Conservation (phyloP, 192 early-diverging fungal genomes). For the Backusella tarrabulga region DNA sequence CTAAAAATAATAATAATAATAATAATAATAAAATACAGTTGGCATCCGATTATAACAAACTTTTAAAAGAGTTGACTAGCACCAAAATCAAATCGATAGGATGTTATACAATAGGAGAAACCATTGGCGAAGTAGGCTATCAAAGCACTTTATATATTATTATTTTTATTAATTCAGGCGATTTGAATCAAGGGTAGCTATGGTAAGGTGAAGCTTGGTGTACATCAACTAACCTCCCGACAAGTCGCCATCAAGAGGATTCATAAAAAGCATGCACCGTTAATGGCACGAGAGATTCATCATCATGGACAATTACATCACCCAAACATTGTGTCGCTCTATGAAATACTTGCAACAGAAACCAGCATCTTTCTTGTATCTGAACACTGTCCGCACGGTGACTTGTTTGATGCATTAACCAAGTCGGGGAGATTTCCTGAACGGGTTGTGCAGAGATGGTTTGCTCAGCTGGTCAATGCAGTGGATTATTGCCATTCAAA, state of each 20-base stretch:
- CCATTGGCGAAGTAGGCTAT: slow-evolving; percentile 46
- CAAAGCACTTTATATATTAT: not conserved
- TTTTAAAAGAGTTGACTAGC: slow-evolving; percentile 57
- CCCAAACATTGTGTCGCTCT: slow-evolving; percentile 75
- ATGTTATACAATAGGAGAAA: slow-evolving; percentile 53
- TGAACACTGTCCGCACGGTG: slow-evolving; percentile 75
- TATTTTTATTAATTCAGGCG: not conserved
- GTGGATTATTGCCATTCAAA: slow-evolving; percentile 49
- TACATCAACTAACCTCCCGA: slow-evolving; percentile 58
- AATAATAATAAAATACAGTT: slow-evolving; percentile 35
- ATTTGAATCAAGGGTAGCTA: slow-evolving; percentile 45
- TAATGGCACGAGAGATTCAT: slow-evolving; percentile 63
- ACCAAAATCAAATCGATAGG: slow-evolving; percentile 48
- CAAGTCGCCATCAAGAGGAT: slow-evolving; percentile 62
- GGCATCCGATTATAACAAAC: slow-evolving; percentile 55
- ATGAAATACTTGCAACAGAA: slow-evolving; percentile 74
- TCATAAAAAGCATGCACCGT: slow-evolving; percentile 53
- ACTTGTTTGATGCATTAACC: slow-evolving; percentile 53
- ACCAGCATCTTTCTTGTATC: slow-evolving; percentile 75
- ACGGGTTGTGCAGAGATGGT: slow-evolving; percentile 42
- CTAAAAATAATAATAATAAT: not conserved
- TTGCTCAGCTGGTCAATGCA: slow-evolving; percentile 48
- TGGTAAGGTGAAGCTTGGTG: slow-evolving; percentile 64
- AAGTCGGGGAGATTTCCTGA: slow-evolving; percentile 40
- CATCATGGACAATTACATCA: slow-evolving; percentile 68